phyloP scores from a whole-genome alignment of 139 green algal species.

The Trebouxia sp. region DNA sequence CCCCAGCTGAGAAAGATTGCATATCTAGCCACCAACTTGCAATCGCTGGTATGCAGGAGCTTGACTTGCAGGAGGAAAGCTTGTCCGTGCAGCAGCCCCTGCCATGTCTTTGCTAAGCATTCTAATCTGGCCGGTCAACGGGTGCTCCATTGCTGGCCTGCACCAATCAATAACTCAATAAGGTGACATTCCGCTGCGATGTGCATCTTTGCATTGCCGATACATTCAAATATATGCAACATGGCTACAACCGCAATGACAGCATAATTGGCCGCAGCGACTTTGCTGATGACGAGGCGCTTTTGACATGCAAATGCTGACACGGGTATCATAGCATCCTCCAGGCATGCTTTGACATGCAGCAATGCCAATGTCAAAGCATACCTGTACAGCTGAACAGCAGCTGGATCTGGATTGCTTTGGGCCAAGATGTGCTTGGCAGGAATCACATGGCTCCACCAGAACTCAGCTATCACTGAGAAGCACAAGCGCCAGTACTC shows the following conservation, averaged over 20 bases:
- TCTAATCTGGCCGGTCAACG: neutral
- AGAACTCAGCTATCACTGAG: constrained; percentile 72
- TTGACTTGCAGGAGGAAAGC: neutral
- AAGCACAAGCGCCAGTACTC: constrained; percentile 71
- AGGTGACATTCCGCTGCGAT: too few relatives aligned
- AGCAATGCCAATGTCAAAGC: neutral
- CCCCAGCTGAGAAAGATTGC: too few relatives aligned
- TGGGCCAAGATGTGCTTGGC: constrained; percentile 43
- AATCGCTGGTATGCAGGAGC: too few relatives aligned
- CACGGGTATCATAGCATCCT: too few relatives aligned
- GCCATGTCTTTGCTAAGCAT: constrained; percentile 27
- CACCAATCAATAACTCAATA: neutral
- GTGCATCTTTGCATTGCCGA: too few relatives aligned
- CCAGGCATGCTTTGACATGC: too few relatives aligned
- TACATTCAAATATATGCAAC: too few relatives aligned
- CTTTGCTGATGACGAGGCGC: too few relatives aligned
- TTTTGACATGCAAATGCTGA: too few relatives aligned
- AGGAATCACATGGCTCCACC: constrained; percentile 66
- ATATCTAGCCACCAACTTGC: too few relatives aligned
- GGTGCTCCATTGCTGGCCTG: constrained; percentile 3
- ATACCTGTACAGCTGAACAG: constrained; percentile 12
- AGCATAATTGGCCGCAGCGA: too few relatives aligned
- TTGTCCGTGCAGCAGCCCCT: constrained; percentile 1
- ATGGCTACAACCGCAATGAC: too few relatives aligned
- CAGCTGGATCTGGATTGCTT: neutral